phyloP scores from a whole-genome alignment of 495 filamentous ascomycete genomes.

The Penicillium salamii region DNA sequence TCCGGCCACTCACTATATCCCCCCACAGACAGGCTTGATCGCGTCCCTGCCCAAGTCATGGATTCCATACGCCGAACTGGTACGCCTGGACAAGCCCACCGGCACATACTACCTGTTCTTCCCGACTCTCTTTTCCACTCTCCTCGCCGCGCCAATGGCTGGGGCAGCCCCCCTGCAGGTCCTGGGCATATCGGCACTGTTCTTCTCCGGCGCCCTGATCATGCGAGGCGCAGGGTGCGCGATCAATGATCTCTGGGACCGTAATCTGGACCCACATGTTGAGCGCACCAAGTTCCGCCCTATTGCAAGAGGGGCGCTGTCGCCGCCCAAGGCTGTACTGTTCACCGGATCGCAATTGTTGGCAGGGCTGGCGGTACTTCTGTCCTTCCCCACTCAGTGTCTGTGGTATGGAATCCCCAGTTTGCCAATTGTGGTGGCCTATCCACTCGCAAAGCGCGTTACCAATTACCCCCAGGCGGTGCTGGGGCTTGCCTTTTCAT shows the following conservation, averaged over 20 bases:
- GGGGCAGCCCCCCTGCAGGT: constrained; percentile 61
- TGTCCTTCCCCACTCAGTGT: constrained; percentile 82
- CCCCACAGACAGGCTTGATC: constrained; percentile 73
- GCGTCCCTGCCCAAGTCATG: constrained; percentile 70
- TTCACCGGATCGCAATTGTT: constrained; percentile 82
- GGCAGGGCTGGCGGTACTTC: constrained; percentile 73
- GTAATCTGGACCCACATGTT: constrained; percentile 89
- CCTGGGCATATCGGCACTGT: constrained; percentile 68
- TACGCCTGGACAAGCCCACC: constrained; percentile 89
- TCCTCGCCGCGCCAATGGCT: constrained; percentile 48
- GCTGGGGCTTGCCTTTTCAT: constrained; percentile 89
- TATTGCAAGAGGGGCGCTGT: constrained; percentile 82
- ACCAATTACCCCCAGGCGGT: constrained; percentile 95
- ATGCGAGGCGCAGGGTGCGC: constrained; percentile 99
- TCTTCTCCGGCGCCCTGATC: constrained; percentile 82
- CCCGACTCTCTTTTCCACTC: constrained; percentile 88
- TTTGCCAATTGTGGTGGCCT: constrained; percentile 73
- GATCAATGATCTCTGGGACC: constrained; percentile 97
- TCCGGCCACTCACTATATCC: constrained; percentile 50
- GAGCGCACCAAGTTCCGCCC: constrained; percentile 81
- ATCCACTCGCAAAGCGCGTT: constrained; percentile 89
- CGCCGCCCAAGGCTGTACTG: constrained; percentile 67
- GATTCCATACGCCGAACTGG: constrained; percentile 91
- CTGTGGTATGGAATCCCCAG: constrained; percentile 87
- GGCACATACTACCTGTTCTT: constrained; percentile 96